Evolutionary conservation across 495 filamentous ascomycete species (phyloP), one percentile per base, ranked within the genome.

Genomic region (Cercophora scortea): DNA sequence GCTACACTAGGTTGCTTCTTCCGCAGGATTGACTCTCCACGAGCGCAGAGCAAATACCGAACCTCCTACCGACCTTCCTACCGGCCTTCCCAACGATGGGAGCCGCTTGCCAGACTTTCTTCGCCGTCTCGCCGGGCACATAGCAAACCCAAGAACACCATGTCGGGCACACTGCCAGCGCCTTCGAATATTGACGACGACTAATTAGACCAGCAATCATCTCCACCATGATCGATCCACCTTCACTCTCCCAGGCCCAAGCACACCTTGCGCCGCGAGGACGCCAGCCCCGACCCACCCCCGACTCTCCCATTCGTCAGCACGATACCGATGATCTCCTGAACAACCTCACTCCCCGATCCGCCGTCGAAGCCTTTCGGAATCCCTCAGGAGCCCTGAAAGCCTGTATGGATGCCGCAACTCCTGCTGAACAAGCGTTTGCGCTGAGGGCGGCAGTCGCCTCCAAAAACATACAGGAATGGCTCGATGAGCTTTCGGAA

Each of bases 371-470:
- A 35, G 64, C 74, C 45, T 63, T 77, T 42, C 64, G 65, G 43
- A 66, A 63, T 62, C 83, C 81, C 15, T 70, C 79, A 32, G 80
- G 77, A 9, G 68, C 77, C 8, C 67, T 84, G 13, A 81, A 76
- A 51, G 71, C 68, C 45, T 88, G 84, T 58, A 81, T 90, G 56
- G 84, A 82, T 33, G 71, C 78, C 48, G 84, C 85, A 10, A 83
- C 84, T 8, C 71, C 80, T 1, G 72, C 79, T 9, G 85, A 90
- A 66, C 78, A 84, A 60, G 80, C 83, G 16, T 81, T 89, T 58
- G 89, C 86, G 2, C 77, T 88, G 49, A 75, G 84, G 58, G 87
- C 86, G 12, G 87, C 89, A 9, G 61, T 87, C 56, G 86, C 85
- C 13, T 85, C 85, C 35, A 80, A 88, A 59, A 85, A 83, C 51